A percentile compares a stretch with the other conserved stretches of the same genome.
These are phyloP conservation scores for Pichia sp. DNA, from an alignment of 1,139 yeast species.

Conservation along the genomic window DNA sequence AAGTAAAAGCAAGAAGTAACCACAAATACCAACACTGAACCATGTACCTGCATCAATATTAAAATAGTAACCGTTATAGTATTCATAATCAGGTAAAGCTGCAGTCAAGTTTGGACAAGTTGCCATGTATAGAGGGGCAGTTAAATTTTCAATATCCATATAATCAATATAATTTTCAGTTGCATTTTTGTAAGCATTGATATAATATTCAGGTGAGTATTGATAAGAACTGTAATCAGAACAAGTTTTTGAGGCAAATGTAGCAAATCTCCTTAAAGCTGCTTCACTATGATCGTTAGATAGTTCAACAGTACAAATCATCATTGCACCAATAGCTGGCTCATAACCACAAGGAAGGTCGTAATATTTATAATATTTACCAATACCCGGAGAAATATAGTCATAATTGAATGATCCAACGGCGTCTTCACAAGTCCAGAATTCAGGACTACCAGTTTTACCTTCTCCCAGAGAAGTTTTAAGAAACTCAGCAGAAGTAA, in stretches of 20 bases:
- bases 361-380: not conserved
- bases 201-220: slow-evolving; percentile 1
- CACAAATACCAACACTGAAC: slow-evolving; percentile 13
- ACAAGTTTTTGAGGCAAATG: slow-evolving; percentile 12
- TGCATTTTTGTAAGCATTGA: slow-evolving; percentile 11
- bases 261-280: slow-evolving; percentile 5
- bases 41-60: slow-evolving; percentile 16
- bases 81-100: not conserved
- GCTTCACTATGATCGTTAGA: slow-evolving; percentile 7
- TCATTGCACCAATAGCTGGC: slow-evolving; percentile 25
- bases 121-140: slow-evolving; percentile 14
- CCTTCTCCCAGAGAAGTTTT: not conserved
- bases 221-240: slow-evolving; percentile 1
- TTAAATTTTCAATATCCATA: slow-evolving; percentile 4
- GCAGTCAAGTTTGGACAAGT: slow-evolving; percentile 10
- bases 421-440: slow-evolving; percentile 1
- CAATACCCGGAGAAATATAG: not conserved
- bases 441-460: slow-evolving; percentile 2
- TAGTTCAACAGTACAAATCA: slow-evolving; percentile 23
- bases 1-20: slow-evolving; percentile 12
- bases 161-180: slow-evolving; percentile 8
- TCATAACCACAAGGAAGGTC: slow-evolving; percentile 18
- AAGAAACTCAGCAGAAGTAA: not conserved
- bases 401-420: not conserved
- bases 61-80: slow-evolving; percentile 5